Percentiles rank a stretch among this genome's conserved stretches.
phyloP scores from a whole-genome alignment of 805 yeast species.

The Zygotorulaspora danielsina region DNA sequence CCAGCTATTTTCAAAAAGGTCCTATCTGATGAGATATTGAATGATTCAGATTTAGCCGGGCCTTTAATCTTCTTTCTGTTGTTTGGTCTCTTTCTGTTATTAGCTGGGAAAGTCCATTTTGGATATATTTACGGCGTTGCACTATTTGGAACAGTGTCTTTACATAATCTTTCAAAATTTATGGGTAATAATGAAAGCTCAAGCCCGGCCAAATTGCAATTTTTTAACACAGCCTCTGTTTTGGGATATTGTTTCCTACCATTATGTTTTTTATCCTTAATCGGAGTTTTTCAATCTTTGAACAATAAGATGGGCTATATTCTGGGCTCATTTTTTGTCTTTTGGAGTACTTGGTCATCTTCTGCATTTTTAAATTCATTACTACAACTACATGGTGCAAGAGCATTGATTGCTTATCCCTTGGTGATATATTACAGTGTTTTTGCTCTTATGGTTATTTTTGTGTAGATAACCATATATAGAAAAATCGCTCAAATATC shows the following conservation, averaged over 20 bases:
- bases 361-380: conserved; percentile 90
- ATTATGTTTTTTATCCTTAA: conserved; percentile 52
- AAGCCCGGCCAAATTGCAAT: conserved; percentile 37
- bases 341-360: conserved; percentile 91
- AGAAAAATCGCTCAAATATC: not conserved
- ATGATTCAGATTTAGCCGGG: conserved; percentile 92
- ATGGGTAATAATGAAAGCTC: conserved; percentile 60
- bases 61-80: conserved; percentile 84
- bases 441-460: conserved; percentile 93
- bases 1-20: conserved; percentile 52
- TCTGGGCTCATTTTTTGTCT: conserved; percentile 59
- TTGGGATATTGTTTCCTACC: conserved; percentile 93
- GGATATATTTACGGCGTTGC: conserved; percentile 98
- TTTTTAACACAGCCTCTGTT: conserved; percentile 77
- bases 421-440: conserved; percentile 85
- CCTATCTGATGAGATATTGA: conserved; percentile 69
- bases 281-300: conserved; percentile 70
- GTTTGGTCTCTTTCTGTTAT: conserved; percentile 75
- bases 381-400: conserved; percentile 74
- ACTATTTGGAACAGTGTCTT: conserved; percentile 77
- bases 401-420: conserved; percentile 91
- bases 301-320: conserved; percentile 73
- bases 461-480: conserved; percentile 40
- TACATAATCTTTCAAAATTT: conserved; percentile 77
- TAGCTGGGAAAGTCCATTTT: conserved; percentile 92